Evolutionary conservation across 352 stramenopile species (phyloP), one percentile per base, ranked within the genome.

Genomic region (Aphanomyces stellatus): DNA sequence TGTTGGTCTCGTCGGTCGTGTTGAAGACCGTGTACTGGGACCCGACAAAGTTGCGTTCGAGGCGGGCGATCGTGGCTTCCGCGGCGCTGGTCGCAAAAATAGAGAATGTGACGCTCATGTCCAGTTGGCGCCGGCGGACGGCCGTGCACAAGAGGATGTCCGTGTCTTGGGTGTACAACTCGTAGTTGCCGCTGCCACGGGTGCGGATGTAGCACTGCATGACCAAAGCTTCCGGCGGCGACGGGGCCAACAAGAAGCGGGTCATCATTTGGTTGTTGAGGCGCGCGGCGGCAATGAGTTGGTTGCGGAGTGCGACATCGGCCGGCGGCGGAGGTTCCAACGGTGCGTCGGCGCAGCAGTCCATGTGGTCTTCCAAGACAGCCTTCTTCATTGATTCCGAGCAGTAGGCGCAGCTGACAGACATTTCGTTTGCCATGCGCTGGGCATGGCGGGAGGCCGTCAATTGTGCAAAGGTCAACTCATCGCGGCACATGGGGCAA

Each of bases 31-130:
- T 91, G 79, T 93, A 93, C 80, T 93, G 85, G 19, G 82, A 91
- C 19, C 85, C 85, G 80, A 93, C 90, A 74, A 91, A 93, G 71
- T 93, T 93, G 72, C 90, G 90, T 70, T 93, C 85, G n/a, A 93
- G 71, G 28, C 85, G 73, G 19, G 81, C 85, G 37, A 93, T 80
- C 5, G 68, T 69, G 60, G 60, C 31, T 22, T 49, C 34, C 15
- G 85, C 25, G 53, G 86, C 87, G 28, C 75, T 85, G 27, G 80
- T 79, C 28, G 87, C 33, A 67, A 77, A 87, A 63, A 93, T 90
- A 53, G 83, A 73, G 57, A 93, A 93, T 56, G 79, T 93, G 60
- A 93, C 84, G 57, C 81, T 91, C 85, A 93, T 93, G 74, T 93
- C 85, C 71, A 91, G 90, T 75, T 93, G 85, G 28, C 85, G 82